Base-by-base conservation (phyloP, 2,329 filamentous ascomycete species). In the Cryoendolithus antarcticus region DNA sequence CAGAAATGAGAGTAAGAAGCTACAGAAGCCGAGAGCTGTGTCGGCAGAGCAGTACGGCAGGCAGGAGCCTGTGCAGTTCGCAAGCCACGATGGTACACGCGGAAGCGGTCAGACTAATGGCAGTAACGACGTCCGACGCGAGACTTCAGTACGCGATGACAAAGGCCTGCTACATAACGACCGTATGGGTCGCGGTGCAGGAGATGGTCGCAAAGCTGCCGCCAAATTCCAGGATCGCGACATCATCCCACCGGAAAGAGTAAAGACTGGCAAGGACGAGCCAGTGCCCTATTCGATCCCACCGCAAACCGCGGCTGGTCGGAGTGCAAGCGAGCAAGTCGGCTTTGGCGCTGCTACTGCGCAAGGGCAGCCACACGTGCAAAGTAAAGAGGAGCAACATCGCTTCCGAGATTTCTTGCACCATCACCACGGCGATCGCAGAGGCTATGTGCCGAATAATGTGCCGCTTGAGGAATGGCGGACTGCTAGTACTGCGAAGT, bases 391-490 rank as follows among this genome's bases (percentile, higher is more conserved):
- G 10, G 47, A 55, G 15, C 49, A 55, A n/a, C 57, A 58, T 41
- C 41, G 52, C n/a, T 47, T 58, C 32, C 45, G 51, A 56, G 62
- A 41, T 48, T 55, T 45, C 54, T 65, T 52, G 60, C 44, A 55
- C 63, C 40, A 65, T 56, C 30, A 68, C 59, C 39, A 41, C 27
- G 30, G 15, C 8, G 39, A 41, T 31, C 30, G 30, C 21, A 48
- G 52, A 11, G 31, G 52, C 8, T 85, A 83, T 53, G 61, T 74
- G 24, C 65, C 44, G 12, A 28, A 72, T 3, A 69, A 75, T 0
- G 61, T 65, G 39, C 77, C 75, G 52, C 63, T 88, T 6, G 73
- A 83, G 28, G 66, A 70, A 37, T 70, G 67, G 67, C 63, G 55
- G 42, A 51, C 51, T 32, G 67, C 61, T 3, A 56, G 56, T 9